Percentiles rank a stretch among this genome's conserved stretches.
Conservation (phyloP, 1,284 basidiomycete species). For the Phlebopus sp. region DNA sequence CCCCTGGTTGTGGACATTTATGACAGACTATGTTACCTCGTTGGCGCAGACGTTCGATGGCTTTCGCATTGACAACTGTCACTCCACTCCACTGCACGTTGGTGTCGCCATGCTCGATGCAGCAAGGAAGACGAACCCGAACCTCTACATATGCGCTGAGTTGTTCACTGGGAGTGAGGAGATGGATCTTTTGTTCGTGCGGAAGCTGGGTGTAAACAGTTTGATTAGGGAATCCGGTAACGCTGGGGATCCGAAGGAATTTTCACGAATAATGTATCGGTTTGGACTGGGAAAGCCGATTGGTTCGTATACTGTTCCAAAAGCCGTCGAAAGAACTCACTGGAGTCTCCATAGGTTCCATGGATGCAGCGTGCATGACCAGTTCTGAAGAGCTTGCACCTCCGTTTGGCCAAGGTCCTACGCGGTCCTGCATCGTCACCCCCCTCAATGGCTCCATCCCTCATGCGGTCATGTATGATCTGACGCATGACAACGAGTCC, state of each 20-base stretch:
- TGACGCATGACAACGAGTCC: slow-evolving; percentile 95
- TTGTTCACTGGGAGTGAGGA: slow-evolving; percentile 96
- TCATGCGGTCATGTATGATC: slow-evolving; percentile 90
- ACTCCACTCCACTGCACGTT: slow-evolving; percentile 94
- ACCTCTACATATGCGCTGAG: slow-evolving; percentile 95
- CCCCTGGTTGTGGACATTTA: slow-evolving; percentile 94
- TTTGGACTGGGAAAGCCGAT: slow-evolving; percentile 90
- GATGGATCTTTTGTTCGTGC: slow-evolving; percentile 89
- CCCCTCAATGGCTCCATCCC: slow-evolving; percentile 83
- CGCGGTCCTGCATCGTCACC: slow-evolving; percentile 69
- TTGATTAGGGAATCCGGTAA: slow-evolving; percentile 91
- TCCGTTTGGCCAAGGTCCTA: slow-evolving; percentile 75
- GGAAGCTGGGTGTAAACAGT: slow-evolving; percentile 87
- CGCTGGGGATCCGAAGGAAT: slow-evolving; percentile 83
- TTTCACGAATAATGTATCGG: slow-evolving; percentile 81
- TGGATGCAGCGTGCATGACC: slow-evolving; percentile 85
- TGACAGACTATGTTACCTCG: slow-evolving; percentile 81
- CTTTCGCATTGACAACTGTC: slow-evolving; percentile 97
- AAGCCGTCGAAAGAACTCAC: neutral
- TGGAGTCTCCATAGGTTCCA: slow-evolving; percentile 60
- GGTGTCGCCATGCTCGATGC: slow-evolving; percentile 91
- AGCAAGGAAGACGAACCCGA: slow-evolving; percentile 83
- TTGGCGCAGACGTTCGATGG: slow-evolving; percentile 88
- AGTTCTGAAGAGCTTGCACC: slow-evolving; percentile 72
- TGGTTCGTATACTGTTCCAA: slow-evolving; percentile 45